phyloP scores from a whole-genome alignment of 2,329 filamentous ascomycete genomes.

The Fusarium coffeatum region DNA sequence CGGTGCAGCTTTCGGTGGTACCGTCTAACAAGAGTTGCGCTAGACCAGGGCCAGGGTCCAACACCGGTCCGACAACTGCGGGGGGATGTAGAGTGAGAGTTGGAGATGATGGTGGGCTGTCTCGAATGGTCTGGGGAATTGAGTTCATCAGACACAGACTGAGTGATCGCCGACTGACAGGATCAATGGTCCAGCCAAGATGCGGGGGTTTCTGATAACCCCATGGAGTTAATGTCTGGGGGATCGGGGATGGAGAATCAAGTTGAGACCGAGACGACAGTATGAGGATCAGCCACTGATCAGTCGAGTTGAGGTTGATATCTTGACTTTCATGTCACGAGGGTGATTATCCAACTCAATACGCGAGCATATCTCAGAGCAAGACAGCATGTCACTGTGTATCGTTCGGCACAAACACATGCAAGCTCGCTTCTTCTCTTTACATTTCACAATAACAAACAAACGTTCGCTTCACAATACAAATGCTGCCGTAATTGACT shows the following conservation, averaged over 20 bases:
- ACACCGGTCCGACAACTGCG: slow-evolving; percentile 24
- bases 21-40: slow-evolving; percentile 8
- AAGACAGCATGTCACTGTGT: background rate
- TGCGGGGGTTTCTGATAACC: slow-evolving; percentile 22
- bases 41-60: slow-evolving; percentile 4
- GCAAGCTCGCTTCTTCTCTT: background rate
- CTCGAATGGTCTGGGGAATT: background rate
- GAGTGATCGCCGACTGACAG: slow-evolving; percentile 1
- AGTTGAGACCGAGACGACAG: background rate
- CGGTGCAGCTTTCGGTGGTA: slow-evolving; percentile 27
- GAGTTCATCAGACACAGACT: background rate
- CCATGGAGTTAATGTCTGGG: slow-evolving; percentile 13
- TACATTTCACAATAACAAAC: background rate
- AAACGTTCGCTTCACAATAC: background rate
- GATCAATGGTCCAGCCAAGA: slow-evolving; percentile 4
- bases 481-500: background rate
- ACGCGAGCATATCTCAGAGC: background rate
- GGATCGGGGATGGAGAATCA: background rate
- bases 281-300: slow-evolving; percentile 5
- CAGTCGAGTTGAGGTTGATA: background rate
- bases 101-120: background rate
- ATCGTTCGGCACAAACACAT: background rate
- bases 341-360: background rate
- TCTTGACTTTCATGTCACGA: background rate
- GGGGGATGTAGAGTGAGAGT: background rate